Percentiles rank a stretch among this genome's conserved stretches.
phyloP scores from a whole-genome alignment of 225 moss, liverwort and hornwort genomes.

The Lunularia cruciata region DNA sequence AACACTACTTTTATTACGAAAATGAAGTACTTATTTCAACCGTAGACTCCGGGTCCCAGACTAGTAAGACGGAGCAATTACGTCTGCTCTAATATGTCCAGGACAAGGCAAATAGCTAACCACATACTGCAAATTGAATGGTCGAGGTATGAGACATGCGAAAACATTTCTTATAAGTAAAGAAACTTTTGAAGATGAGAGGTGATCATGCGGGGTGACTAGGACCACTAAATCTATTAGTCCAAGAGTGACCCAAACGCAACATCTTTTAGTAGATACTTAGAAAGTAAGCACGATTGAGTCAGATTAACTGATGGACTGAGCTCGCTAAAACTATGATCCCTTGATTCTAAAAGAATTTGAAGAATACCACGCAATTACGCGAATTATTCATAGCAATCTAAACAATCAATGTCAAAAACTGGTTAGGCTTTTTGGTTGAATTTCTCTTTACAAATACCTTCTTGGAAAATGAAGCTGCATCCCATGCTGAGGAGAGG shows the following conservation, averaged over 20 bases:
- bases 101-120: too few species aligned
- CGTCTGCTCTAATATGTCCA: too few species aligned
- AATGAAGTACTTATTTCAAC: too few species aligned
- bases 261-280: slow-evolving; percentile 4
- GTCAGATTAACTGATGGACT: not conserved
- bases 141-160: too few species aligned
- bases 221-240: too few species aligned
- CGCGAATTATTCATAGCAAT: slow-evolving; percentile 1
- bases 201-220: too few species aligned
- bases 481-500: slow-evolving; percentile 12
- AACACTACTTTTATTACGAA: too few species aligned
- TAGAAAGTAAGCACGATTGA: not conserved
- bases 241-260: not conserved
- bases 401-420: slow-evolving; percentile 7
- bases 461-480: slow-evolving; percentile 21
- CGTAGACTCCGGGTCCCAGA: too few species aligned
- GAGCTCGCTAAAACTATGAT: not conserved
- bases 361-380: slow-evolving; percentile 2
- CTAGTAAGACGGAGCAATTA: too few species aligned
- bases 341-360: not conserved
- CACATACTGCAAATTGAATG: too few species aligned
- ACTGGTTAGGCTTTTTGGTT: not conserved
- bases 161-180: too few species aligned
- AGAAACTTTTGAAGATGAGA: too few species aligned
- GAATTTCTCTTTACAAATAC: slow-evolving; percentile 28